Base-by-base conservation (phyloP, 192 early-diverging fungal species). In the Thoreauomyces humboldtii region DNA sequence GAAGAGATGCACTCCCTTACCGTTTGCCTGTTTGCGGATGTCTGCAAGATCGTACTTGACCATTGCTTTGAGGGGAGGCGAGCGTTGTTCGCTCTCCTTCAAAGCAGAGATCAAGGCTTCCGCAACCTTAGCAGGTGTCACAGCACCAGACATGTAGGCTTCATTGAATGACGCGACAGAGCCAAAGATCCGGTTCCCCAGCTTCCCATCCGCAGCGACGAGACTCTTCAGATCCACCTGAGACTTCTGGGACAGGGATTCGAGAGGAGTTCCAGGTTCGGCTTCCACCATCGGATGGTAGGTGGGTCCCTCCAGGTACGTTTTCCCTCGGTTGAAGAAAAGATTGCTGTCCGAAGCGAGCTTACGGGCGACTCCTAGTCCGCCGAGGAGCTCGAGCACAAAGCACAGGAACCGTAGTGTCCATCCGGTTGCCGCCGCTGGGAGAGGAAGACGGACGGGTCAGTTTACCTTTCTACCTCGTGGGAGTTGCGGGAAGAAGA, bases 61-160 rank as follows among this genome's bases (percentile, higher is more conserved):
- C 51, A 56, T 31, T 28, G 61, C 56, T 4, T 38, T 29, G 38
- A 41, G 25, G 11, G 47, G 42, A 12, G 46, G 37, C 28, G 58
- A 42, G 19, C 46, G 36, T 7, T 45, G 17, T 33, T 63, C 57
- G 59, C 31, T 54, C 25, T 17, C 43, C 27, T 57, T 37, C 46
- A 71, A 54, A 34, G 64, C 67, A 11, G 54, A 41, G 31, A 77
- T 33, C 37, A 77, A 25, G 4, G 50, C 25, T 22, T 73, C 47
- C 27, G 60, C 59, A 17, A 77, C 69, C 65, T 76, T 27, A 1
- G 63, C 21, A 14, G 76, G 76, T n/a, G 71, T 77, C 7, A 35
- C 55, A 11, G 15, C 19, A n/a, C 54, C 46, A 11, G 25, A n/a
- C 34, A 48, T 53, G 50, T 68, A 77, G 12, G 72, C 72, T 4